These are phyloP conservation scores for Ustilago curta DNA, from an alignment of 1,284 basidiomycete genomes.

Conservation along the genomic window DNA sequence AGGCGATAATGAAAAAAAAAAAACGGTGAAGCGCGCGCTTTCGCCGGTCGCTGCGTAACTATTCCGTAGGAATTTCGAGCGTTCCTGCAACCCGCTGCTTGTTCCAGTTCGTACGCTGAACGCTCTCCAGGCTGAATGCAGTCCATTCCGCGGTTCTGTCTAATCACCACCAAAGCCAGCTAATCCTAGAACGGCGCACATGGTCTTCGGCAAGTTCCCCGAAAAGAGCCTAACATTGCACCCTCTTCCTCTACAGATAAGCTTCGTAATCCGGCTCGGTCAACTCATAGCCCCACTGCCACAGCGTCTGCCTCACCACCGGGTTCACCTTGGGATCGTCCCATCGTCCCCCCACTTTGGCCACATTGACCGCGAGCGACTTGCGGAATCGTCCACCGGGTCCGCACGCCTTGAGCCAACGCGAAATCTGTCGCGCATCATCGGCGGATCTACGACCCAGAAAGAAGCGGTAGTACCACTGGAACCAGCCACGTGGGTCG, in stretches of 20 bases:
- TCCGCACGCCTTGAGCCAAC: constrained; percentile 72
- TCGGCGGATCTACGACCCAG: constrained; percentile 71
- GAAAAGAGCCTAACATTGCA: too few relatives aligned
- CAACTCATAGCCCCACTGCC: constrained; percentile 69
- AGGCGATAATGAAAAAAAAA: too few relatives aligned
- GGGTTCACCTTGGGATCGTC: constrained; percentile 58
- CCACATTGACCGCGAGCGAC: constrained; percentile 70
- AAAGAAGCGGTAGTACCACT: constrained; percentile 71
- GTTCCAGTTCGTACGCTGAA: too few relatives aligned
- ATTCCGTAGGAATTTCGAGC: too few relatives aligned
- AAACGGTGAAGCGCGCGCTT: too few relatives aligned
- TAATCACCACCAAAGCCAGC: too few relatives aligned
- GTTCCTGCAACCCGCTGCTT: too few relatives aligned
- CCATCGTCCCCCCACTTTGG: constrained; percentile 64
- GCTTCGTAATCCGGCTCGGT: constrained; percentile 60
- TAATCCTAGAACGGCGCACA: too few relatives aligned
- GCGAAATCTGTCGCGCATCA: constrained; percentile 71
- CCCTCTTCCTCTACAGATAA: constrained; percentile 24
- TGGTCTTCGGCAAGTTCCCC: too few relatives aligned
- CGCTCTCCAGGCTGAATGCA: too few relatives aligned
- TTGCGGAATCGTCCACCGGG: constrained; percentile 71
- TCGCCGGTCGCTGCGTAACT: too few relatives aligned
- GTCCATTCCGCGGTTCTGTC: too few relatives aligned
- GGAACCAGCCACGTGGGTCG: constrained; percentile 72
- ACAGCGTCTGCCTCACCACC: constrained; percentile 61